Conservation (phyloP, 2,329 filamentous ascomycete species). For the Hypoxylon sp. region DNA sequence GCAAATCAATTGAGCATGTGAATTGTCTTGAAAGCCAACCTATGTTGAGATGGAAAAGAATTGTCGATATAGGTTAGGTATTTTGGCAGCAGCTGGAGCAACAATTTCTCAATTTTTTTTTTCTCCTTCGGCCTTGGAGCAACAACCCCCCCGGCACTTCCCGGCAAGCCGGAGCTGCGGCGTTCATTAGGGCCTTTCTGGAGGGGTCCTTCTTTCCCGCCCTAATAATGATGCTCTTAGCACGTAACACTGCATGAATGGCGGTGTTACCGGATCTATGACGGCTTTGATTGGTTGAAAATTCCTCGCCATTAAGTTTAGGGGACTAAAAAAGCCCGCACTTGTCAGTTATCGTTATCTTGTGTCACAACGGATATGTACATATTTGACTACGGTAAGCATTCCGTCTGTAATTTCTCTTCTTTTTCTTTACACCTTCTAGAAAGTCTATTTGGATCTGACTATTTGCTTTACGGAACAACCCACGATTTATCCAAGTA, state of each 20-base stretch:
- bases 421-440: not conserved
- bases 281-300: conserved; percentile 30
- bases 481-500: too few species aligned
- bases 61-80: conserved; percentile 14
- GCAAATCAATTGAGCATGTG: conserved; percentile 38
- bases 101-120: conserved; percentile 31
- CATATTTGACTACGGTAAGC: too few species aligned
- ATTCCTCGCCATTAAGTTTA: conserved; percentile 7
- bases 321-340: conserved; percentile 26
- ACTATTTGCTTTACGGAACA: too few species aligned
- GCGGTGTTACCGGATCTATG: conserved; percentile 8
- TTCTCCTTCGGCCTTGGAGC: conserved; percentile 29
- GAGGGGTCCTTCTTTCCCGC: conserved; percentile 21
- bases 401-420: not conserved
- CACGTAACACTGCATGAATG: conserved; percentile 35
- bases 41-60: conserved; percentile 25
- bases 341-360: conserved; percentile 2
- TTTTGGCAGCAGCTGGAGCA: conserved; percentile 7
- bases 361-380: too few species aligned
- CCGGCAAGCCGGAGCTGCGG: conserved; percentile 43
- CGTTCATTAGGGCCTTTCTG: conserved; percentile 28
- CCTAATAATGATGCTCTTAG: conserved; percentile 38
- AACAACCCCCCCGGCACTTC: conserved; percentile 43
- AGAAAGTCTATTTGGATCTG: not conserved
- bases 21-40: conserved; percentile 13